Conservation (phyloP, 495 filamentous ascomycete species). For the Aspergillus cristatus region DNA sequence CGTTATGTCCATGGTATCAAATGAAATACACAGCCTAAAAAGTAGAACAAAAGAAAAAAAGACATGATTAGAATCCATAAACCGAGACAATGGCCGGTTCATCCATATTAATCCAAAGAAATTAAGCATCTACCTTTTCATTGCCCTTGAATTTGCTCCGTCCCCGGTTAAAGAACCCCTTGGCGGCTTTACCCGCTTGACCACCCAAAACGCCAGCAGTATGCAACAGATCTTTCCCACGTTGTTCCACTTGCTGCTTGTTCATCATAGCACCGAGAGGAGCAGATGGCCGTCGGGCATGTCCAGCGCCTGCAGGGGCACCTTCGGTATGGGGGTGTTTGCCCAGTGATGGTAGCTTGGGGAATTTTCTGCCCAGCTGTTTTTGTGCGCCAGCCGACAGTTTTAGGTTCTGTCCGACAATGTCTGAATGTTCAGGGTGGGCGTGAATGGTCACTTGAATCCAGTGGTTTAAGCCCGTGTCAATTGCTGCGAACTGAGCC, state of each 20-base stretch:
- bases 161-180: constrained; percentile 79
- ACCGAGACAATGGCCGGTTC: constrained; percentile 1
- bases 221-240: constrained; percentile 79
- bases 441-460: constrained; percentile 39
- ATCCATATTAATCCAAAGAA: constrained; percentile 26
- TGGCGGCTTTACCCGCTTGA: constrained; percentile 66
- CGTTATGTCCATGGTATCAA: constrained; percentile 29
- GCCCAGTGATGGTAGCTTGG: constrained; percentile 30
- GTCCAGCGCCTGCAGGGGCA: constrained; percentile 24
- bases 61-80: constrained; percentile 3
- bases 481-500: constrained; percentile 56
- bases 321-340: constrained; percentile 37
- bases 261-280: constrained; percentile 31
- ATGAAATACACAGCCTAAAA: constrained; percentile 3
- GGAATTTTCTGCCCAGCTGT: constrained; percentile 41
- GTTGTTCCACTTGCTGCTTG: constrained; percentile 48
- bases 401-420: constrained; percentile 27
- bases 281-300: constrained; percentile 26
- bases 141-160: constrained; percentile 64
- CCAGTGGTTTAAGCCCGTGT: constrained; percentile 73
- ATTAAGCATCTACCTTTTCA: constrained; percentile 74
- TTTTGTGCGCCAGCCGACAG: constrained; percentile 19
- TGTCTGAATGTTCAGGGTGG: constrained; percentile 43
- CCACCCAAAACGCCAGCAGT: constrained; percentile 64
- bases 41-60: constrained; percentile 4